These are phyloP conservation scores for Quercus glauca DNA, from an alignment of 306 rosid genomes.

Conservation along the genomic window DNA sequence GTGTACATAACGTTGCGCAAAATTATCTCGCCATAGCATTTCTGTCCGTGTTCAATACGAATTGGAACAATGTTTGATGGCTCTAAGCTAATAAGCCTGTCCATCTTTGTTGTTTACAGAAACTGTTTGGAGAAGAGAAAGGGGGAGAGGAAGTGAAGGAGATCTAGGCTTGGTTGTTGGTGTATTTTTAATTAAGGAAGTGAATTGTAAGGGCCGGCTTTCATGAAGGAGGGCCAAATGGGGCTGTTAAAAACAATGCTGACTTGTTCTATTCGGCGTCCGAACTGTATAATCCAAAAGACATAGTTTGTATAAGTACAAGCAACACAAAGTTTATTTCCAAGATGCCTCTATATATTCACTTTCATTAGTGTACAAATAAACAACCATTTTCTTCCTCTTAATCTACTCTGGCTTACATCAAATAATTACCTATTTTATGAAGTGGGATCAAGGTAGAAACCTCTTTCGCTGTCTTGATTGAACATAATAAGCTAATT, in stretches of 20 bases:
- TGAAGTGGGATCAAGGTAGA: no score
- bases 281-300: neutral
- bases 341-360: conserved; percentile 19
- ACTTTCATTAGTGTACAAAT: conserved; percentile 18
- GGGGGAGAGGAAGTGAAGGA: conserved; percentile 16
- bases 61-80: conserved; percentile 67
- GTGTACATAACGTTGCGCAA: conserved; percentile 86
- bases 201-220: conserved; percentile 47
- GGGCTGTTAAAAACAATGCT: conserved; percentile 62
- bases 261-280: conserved; percentile 73
- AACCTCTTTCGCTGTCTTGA: no score
- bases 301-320: conserved; percentile 14
- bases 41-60: conserved; percentile 53
- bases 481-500: no score
- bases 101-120: conserved; percentile 40
- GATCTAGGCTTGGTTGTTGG: conserved; percentile 2
- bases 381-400: no score
- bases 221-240: conserved; percentile 50
- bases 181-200: neutral
- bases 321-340: conserved; percentile 3
- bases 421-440: no score
- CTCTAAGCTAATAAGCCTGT: conserved; percentile 74
- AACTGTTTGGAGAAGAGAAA: conserved; percentile 2
- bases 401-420: no score
- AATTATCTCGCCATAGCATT: conserved; percentile 54